Evolutionary conservation across 2,329 filamentous ascomycete species (phyloP), one percentile per base, ranked within the genome.

Genomic region (Botryotinia calthae): DNA sequence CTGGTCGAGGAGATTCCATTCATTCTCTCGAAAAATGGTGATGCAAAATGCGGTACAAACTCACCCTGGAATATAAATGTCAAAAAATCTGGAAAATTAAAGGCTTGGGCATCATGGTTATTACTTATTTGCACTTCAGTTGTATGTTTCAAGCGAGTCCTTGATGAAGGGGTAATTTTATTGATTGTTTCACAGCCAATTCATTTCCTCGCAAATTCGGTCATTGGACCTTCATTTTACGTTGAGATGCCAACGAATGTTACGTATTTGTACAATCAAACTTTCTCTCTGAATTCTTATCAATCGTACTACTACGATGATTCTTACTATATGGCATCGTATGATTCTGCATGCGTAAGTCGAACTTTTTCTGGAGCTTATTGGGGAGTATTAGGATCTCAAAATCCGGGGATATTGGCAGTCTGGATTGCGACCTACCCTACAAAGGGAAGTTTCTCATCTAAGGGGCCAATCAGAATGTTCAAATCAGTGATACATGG

Each of bases 181-280:
- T 61, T 73, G 44, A 73, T 20, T 20, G 12, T 31, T 46, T 12
- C 31, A 10, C 67, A 77, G 75, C 76, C 76, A 6, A 48, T 77
- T 22, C 75, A 77, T 68, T 77, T 77, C 66, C 75, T 77, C 46
- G 74, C 76, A n/a, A 76, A 77, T 37, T 77, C 75, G 18, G 54
- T 77, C 6, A 73, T 76, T 28, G 76, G 76, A 22, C 73, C 76
- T 2, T 76, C 74, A 1, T 77, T 76, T 54, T 76, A 76, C 46
- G 68, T 75, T 14, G 65, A 70, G 44, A 77, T 76, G 75, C 75
- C 76, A 5, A 67, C 62, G 4, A 20, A 73, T 40, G n/a, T 73
- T n/a, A 37, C 18, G 18, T 65, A 65, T 28, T 10, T 12, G 6
- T 20, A 28, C 64, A 40, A 54, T 66, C 14, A n/a, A 25, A 46